Evolutionary conservation across 306 rosid species (phyloP).

Genomic region (Quercus suber): DNA sequence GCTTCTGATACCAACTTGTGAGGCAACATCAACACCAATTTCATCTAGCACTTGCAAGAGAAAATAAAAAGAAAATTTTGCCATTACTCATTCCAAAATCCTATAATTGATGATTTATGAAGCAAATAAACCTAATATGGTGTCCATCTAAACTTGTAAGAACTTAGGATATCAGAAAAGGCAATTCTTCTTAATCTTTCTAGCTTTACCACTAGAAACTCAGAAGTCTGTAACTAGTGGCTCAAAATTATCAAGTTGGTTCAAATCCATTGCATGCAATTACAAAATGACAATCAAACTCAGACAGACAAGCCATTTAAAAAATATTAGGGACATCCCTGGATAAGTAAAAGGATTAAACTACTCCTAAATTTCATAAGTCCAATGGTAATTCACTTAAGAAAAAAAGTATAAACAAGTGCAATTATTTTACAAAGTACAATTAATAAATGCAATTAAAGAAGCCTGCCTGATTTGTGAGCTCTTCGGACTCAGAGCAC

Average conservation of each 20-base stretch:
- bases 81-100: constrained; percentile 20
- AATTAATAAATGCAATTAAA: constrained; percentile 22
- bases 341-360: too few relatives aligned
- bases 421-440: not conserved
- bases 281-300: not conserved
- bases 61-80: constrained; percentile 4
- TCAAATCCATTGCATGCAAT: not conserved
- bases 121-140: constrained; percentile 6
- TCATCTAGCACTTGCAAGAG: constrained; percentile 86
- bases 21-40: constrained; percentile 91
- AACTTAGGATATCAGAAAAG: not conserved
- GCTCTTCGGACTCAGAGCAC: constrained; percentile 68
- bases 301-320: not conserved
- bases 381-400: not conserved
- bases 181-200: constrained; percentile 17
- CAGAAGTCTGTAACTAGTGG: not conserved
- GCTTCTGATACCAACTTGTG: constrained; percentile 63
- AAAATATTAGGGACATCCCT: not conserved
- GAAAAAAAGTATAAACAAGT: not conserved
- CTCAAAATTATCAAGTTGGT: not conserved
- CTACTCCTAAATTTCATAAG: not conserved
- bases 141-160: not conserved
- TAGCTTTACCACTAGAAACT: constrained; percentile 14
- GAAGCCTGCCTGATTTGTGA: constrained; percentile 77
- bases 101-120: constrained; percentile 14